Base-by-base conservation (phyloP, 108 stramenopile genomes). In the Mediolabrus comicus region DNA sequence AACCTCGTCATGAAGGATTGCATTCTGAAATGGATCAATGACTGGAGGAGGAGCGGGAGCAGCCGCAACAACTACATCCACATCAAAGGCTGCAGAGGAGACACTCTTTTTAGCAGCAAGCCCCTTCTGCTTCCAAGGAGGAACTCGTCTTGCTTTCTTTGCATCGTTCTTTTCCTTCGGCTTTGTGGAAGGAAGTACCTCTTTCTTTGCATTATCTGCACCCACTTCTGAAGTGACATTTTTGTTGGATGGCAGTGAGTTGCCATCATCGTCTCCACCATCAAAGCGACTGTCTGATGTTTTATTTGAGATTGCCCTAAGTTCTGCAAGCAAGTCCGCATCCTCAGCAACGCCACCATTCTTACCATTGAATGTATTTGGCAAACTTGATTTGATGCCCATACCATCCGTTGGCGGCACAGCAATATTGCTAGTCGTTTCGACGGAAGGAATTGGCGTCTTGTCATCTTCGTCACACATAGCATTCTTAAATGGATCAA, bases 281-380 rank as follows among this genome's bases (percentile, higher is more conserved):
- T 62, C 56, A 36, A 86, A 86, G 22, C 85, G 70, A 65, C 63
- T 66, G 11, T 63, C 41, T 1, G 61, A 70, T 8, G 81, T 77
- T 35, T 76, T 77, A 36, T 38, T 64, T 26, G 85, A 86, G 19
- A 89, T 76, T 24, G 74, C 85, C 35, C 79, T 69, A 8, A 87
- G 83, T 66, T 78, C 69, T 3, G 84, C 83, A 38, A 89, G 41
- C 27, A 84, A 67, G 3, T 75, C 79, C 9, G 70, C 82, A 41
- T 87, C 92, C 89, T 83, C 75, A 8, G 92, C 92, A 57, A 65
- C 65, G 0, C 90, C 90, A 24, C 92, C 92, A 19, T 90, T 83
- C 12, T 91, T 85, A 14, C 90, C 89, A 41, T 51, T 62, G 39
- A 91, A 86, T 12, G 86, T 91, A 19, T 72, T 77, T 22, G 84